Percentiles rank a stretch among this genome's conserved stretches.
phyloP scores from a whole-genome alignment of 1,284 basidiomycete species.

The Pyrrhoderma noxium region DNA sequence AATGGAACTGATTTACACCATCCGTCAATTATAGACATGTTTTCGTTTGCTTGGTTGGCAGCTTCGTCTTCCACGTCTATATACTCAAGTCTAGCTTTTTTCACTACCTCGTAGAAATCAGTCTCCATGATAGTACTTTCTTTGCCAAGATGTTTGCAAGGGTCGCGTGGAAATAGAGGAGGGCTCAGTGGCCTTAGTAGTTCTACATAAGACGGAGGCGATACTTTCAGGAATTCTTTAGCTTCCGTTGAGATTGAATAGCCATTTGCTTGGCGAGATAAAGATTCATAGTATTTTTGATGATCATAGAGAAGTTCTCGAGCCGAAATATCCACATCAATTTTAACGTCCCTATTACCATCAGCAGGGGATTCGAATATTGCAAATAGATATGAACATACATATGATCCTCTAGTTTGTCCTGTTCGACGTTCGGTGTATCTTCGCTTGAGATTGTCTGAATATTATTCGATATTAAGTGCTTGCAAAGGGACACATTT shows the following conservation, averaged over 20 bases:
- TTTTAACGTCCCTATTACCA: conserved; percentile 28
- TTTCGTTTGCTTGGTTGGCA: conserved; percentile 35
- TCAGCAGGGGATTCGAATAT: background rate
- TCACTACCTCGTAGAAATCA: background rate
- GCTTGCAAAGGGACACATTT: background rate
- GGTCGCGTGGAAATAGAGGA: conserved; percentile 41
- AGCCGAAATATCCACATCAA: conserved; percentile 27
- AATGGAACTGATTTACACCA: conserved; percentile 39
- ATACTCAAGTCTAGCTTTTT: background rate
- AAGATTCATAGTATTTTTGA: conserved; percentile 19
- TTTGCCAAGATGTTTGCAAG: background rate
- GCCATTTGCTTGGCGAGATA: conserved; percentile 8
- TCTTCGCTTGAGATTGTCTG: conserved; percentile 20
- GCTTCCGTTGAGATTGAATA: conserved; percentile 23
- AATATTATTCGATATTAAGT: background rate
- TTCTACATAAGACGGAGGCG: conserved; percentile 20
- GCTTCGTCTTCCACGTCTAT: conserved; percentile 30
- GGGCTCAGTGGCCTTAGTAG: conserved; percentile 20
- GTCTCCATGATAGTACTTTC: too few species aligned
- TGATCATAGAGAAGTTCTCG: conserved; percentile 20
- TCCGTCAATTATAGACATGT: conserved; percentile 49
- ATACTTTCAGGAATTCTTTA: conserved; percentile 25
- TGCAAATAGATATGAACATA: conserved; percentile 20
- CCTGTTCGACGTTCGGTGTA: conserved; percentile 22
- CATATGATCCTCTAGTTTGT: conserved; percentile 29